Conservation (phyloP, 257 asterid genomes). For the Gentiana straminea region DNA sequence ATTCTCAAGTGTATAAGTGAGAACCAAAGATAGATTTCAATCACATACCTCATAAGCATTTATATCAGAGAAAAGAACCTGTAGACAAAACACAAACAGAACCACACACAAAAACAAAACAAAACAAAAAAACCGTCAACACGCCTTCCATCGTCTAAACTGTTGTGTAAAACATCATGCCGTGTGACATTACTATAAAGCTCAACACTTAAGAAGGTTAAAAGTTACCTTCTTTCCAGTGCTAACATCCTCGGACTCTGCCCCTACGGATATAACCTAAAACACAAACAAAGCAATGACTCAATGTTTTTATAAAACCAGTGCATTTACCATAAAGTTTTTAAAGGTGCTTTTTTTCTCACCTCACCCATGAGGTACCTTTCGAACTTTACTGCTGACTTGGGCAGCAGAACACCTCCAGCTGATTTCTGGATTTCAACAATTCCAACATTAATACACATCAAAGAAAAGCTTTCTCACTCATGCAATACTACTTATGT, state of each 20-base stretch:
- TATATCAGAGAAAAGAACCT: slow-evolving; percentile 88
- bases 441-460: no score
- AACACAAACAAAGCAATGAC: neutral
- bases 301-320: neutral
- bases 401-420: slow-evolving; percentile 88
- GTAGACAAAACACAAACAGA: slow-evolving; percentile 12
- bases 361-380: slow-evolving; percentile 92
- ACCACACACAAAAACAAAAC: neutral
- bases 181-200: no score
- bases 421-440: slow-evolving; percentile 65
- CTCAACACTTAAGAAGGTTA: neutral
- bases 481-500: no score
- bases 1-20: no score
- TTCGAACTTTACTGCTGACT: slow-evolving; percentile 86
- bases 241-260: slow-evolving; percentile 53
- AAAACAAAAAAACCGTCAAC: neutral
- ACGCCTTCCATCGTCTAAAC: no score
- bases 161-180: neutral
- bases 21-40: no score
- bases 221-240: slow-evolving; percentile 63
- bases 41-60: slow-evolving; percentile 70
- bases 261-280: slow-evolving; percentile 71
- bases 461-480: no score
- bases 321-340: neutral
- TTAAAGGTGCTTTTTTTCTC: slow-evolving; percentile 4